Evolutionary conservation across 2,329 filamentous ascomycete species (phyloP), one percentile per base, ranked within the genome.

Genomic region (Sporothrix mexicana): DNA sequence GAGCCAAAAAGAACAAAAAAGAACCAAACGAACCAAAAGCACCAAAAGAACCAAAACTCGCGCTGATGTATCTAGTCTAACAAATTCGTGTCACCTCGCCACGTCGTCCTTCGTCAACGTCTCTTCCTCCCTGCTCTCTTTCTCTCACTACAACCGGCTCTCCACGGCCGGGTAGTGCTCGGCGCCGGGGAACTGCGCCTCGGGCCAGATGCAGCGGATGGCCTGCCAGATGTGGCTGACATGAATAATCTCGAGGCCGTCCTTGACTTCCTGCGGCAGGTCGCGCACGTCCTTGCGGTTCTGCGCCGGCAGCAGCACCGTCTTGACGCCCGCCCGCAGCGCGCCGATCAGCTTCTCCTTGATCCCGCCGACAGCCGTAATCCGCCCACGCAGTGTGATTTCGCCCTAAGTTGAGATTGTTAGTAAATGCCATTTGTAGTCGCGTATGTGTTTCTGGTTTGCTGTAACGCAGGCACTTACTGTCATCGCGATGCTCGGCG

Each of bases 281-380:
- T 98, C 95, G 81, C 92, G 93, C 73, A 93, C 92, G 80, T 99
- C 96, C 83, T 98, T 98, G 75, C 91, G 88, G 81, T 99, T 99
- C 77, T 93, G 92, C 45, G 91, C 88, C 2, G 96, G 96, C 8
- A 99, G 85, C 74, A 99, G 81, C 8, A 99, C 95, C 45, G 93
- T 95, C 87, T 97, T 97, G 74, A 99, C 95, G 41, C 96, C 96
- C 1, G 96, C 96, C 72, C 95, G 88, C 79, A 97, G 86, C 9
- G 96, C 96, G 25, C 96, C 96, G 79, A 99, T 98, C 70, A 98
- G 87, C 82, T 99, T 99, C 88, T 99, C 95, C 83, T 98, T 98
- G 84, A 99, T 98, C 20, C 96, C 96, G 70, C 96, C 96, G 49
- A 99, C 96, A 36, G 95, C 94, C 82, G 96, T 93, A 72, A 99